Base-by-base conservation (phyloP, 2,329 filamentous ascomycete species). In the Neofusicoccum kwambonambiense region DNA sequence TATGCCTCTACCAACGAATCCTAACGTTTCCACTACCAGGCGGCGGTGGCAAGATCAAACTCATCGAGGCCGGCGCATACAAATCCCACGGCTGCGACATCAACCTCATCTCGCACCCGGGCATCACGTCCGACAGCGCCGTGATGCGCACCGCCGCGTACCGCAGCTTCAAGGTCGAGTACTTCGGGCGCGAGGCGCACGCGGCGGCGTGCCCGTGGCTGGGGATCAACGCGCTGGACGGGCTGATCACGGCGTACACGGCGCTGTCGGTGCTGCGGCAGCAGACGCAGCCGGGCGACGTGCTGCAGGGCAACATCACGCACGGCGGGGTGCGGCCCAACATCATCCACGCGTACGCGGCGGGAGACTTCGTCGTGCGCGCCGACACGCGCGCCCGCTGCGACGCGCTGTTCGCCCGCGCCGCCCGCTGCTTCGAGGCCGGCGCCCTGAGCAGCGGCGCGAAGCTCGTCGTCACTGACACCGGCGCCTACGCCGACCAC, bases 111-210 rank as follows among this genome's bases (percentile, higher is more conserved):
- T 71, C 76, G 3, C 77, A 79, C 64, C 77, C 77, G 3, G 73
- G 74, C 9, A 74, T 73, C 17, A 64, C 64, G 9, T 67, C 73
- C 4, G 80, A 85, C 64, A 77, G 76, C 11, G 81, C 83, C 0
- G 75, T 85, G 4, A 81, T 84, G 65, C 78, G 81, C 2, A 87
- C 84, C 0, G 80, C 82, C 3, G 84, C 84, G 4, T 86, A 82
- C 68, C 70, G 75, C 4, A 75, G 77, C 47, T 79, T 86, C 67
- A 79, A 78, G 19, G 83, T 83, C 0, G 81, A 82, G 15, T 87
- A 85, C 67, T 79, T 80, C 78, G 75, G 75, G 42, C 72, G 72
- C 65, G 75, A 73, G 65, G 73, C 75, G 12, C 75, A 77, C 58
- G 77, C 77, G 2, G 75, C 77, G 9, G 76, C 75, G 2, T 64